These are phyloP conservation scores for Salix suchowensis DNA, from an alignment of 345 rosid species.

Conservation along the genomic window DNA sequence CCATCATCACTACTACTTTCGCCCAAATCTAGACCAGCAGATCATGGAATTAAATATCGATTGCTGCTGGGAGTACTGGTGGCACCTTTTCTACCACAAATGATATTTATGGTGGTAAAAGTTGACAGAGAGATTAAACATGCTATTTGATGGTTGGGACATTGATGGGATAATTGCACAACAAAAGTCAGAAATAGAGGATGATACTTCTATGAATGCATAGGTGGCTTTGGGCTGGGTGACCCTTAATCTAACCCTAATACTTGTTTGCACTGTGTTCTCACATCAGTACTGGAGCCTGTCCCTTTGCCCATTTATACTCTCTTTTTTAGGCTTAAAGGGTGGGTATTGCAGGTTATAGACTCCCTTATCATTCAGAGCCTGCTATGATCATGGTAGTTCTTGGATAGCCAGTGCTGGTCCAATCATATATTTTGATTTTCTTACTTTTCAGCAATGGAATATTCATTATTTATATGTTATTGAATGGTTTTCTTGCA, in stretches of 20 bases:
- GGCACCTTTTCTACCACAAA: background rate
- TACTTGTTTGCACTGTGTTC: background rate
- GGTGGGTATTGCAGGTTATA: background rate
- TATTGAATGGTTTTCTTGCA: constrained; percentile 31
- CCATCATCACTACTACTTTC: background rate
- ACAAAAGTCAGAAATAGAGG: background rate
- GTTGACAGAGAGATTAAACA: background rate
- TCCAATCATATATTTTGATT: background rate
- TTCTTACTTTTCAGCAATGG: background rate
- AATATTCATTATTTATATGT: background rate
- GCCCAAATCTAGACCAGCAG: background rate
- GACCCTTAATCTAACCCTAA: background rate
- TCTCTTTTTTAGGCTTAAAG: background rate
- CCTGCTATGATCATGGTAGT: background rate
- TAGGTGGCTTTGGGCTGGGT: background rate
- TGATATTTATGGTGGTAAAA: background rate
- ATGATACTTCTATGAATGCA: background rate
- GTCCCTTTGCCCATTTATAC: background rate
- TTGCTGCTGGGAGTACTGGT: background rate
- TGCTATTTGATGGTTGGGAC: background rate
- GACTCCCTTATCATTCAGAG: background rate
- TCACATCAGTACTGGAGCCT: background rate
- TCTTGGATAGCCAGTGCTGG: background rate
- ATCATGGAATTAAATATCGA: too few species aligned
- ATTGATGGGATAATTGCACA: background rate